phyloP scores from a whole-genome alignment of 805 yeast species.

The Candida patagonica region DNA sequence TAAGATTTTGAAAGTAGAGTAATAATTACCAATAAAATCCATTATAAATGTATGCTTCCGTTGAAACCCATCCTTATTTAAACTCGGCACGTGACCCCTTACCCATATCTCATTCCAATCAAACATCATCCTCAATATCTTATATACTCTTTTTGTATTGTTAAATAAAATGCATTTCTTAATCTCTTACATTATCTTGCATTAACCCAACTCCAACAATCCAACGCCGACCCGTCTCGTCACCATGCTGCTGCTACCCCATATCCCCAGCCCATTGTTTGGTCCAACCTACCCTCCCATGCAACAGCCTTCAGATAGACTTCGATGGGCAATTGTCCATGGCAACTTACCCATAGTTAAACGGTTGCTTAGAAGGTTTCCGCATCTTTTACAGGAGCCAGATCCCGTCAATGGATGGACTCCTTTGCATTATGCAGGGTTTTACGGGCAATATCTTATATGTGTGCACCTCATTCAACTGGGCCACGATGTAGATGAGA shows the following conservation, averaged over 20 bases:
- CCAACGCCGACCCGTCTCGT: no score
- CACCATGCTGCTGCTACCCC: not conserved
- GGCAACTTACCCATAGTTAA: conserved; percentile 57
- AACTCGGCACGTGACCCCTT: no score
- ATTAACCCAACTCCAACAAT: no score
- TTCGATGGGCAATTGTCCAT: conserved; percentile 56
- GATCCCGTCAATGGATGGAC: conserved; percentile 76
- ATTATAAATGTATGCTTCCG: no score
- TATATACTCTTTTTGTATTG: no score
- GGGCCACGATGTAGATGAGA: conserved; percentile 47
- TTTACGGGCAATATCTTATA: conserved; percentile 57
- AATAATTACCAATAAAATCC: no score
- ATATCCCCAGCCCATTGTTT: not conserved
- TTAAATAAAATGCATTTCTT: no score
- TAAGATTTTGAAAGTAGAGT: no score
- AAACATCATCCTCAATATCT: no score
- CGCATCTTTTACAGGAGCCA: conserved; percentile 57
- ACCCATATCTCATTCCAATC: no score
- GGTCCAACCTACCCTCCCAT: not conserved
- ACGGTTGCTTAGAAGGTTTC: conserved; percentile 57
- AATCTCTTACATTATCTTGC: no score
- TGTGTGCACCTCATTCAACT: conserved; percentile 46
- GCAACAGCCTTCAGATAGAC: conserved; percentile 33
- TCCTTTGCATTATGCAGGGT: conserved; percentile 73
- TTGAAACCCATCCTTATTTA: no score